A percentile compares a stretch with the other conserved stretches of the same genome.
Evolutionary conservation across 129 eudicot species (phyloP).

Genomic region (Cynara cardunculus): DNA sequence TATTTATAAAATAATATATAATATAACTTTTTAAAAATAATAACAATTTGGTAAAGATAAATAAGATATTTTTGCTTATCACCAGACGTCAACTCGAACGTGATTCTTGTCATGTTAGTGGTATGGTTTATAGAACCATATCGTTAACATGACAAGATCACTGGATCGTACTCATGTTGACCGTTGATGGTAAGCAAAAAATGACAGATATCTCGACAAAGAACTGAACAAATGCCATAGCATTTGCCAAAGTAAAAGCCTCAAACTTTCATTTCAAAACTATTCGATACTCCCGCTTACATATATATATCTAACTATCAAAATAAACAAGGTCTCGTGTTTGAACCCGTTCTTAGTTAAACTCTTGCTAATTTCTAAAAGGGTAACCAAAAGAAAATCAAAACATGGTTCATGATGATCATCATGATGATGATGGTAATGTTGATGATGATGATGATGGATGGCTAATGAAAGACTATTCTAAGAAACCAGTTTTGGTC

Average conservation of each 20-base stretch:
- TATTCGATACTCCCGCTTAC: slow-evolving; percentile 32
- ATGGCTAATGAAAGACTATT: slow-evolving; percentile 23
- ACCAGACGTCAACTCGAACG: too few relatives aligned
- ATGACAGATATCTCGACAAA: neutral
- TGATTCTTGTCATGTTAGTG: too few relatives aligned
- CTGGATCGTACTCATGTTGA: neutral
- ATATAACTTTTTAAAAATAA: too few relatives aligned
- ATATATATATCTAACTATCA: slow-evolving; percentile 17
- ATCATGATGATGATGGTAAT: neutral
- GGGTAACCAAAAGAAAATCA: neutral
- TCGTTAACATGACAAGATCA: neutral
- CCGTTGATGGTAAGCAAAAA: neutral
- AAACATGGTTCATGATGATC: slow-evolving; percentile 13
- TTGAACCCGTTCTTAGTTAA: slow-evolving; percentile 5
- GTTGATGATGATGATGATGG: neutral
- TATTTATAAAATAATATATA: neutral
- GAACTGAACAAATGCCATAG: slow-evolving; percentile 9
- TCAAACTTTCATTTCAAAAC: slow-evolving; percentile 27
- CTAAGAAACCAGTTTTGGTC: slow-evolving; percentile 61
- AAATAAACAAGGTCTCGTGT: slow-evolving; percentile 15
- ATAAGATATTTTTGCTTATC: neutral
- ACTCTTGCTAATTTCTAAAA: slow-evolving; percentile 13
- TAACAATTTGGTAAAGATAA: neutral
- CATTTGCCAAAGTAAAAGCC: slow-evolving; percentile 1
- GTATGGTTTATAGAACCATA: neutral